Conservation (phyloP, 2,329 filamentous ascomycete genomes). For the Tetracladium maxilliforme region DNA sequence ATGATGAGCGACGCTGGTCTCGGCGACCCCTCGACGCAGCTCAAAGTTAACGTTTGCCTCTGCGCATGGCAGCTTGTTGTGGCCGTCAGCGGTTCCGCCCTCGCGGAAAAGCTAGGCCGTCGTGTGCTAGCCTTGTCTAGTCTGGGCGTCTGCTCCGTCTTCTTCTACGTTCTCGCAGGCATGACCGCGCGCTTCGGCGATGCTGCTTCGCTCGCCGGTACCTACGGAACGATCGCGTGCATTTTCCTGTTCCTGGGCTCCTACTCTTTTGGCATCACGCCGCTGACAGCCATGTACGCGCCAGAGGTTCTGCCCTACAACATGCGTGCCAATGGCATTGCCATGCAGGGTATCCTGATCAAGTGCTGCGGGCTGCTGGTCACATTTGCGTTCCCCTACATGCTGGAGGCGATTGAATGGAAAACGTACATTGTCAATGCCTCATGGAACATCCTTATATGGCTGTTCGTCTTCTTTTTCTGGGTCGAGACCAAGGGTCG, state of each 20-base stretch:
- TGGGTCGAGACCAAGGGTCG: constrained; percentile 14
- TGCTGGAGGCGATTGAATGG: constrained; percentile 24
- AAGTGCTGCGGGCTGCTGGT: constrained; percentile 19
- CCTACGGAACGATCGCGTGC: constrained; percentile 27
- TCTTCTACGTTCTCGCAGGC: constrained; percentile 33
- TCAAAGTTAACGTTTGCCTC: constrained; percentile 30
- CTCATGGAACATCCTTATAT: constrained; percentile 5
- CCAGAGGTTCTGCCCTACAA: constrained; percentile 30
- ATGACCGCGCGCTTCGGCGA: constrained; percentile 23
- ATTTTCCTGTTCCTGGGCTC: constrained; percentile 37
- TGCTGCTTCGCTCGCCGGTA: no score
- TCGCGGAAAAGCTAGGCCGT: constrained; percentile 25
- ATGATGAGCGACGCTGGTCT: constrained; percentile 30
- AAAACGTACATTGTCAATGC: constrained; percentile 33
- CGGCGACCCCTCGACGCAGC: constrained; percentile 22
- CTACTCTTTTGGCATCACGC: constrained; percentile 34
- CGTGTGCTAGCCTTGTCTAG: constrained; percentile 25
- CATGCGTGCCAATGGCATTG: constrained; percentile 26
- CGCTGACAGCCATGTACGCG: constrained; percentile 29
- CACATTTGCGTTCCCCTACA: constrained; percentile 25
- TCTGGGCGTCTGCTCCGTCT: constrained; percentile 20
- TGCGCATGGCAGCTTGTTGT: constrained; percentile 31
- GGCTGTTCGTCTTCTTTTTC: constrained; percentile 9
- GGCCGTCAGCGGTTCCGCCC: constrained; percentile 24
- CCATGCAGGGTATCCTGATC: no score